These are phyloP conservation scores for Globisporangium paroecandrum DNA, from an alignment of 352 stramenopile species.

Conservation along the genomic window DNA sequence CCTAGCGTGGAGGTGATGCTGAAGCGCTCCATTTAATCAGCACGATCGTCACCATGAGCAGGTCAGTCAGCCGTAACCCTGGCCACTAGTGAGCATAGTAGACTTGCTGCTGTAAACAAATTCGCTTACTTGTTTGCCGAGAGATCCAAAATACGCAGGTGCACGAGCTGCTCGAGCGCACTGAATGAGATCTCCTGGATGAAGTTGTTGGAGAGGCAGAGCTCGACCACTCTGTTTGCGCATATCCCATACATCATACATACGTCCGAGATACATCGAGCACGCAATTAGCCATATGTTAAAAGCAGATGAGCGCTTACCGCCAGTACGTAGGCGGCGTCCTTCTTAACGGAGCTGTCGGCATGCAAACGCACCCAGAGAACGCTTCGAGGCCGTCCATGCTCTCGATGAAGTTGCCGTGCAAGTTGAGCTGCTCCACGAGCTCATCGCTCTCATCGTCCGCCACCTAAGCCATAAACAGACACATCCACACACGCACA, in stretches of 20 bases:
- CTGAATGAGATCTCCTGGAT: slow-evolving; percentile 74
- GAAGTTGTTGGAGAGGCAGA: slow-evolving; percentile 80
- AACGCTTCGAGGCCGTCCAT: slow-evolving; percentile 72
- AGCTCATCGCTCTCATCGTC: slow-evolving; percentile 38
- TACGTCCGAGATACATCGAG: background rate
- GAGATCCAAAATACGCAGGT: slow-evolving; percentile 67
- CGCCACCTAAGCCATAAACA: slow-evolving; percentile 15
- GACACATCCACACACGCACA: background rate
- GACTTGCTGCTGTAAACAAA: background rate
- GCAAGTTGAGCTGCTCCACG: slow-evolving; percentile 74
- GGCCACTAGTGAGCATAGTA: background rate
- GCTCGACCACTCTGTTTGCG: slow-evolving; percentile 41
- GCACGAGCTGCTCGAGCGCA: slow-evolving; percentile 54
- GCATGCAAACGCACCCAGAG: slow-evolving; percentile 25
- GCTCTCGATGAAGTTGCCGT: slow-evolving; percentile 60
- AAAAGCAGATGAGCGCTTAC: background rate
- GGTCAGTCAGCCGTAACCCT: background rate
- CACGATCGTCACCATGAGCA: too few species aligned
- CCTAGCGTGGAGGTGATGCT: slow-evolving; percentile 56
- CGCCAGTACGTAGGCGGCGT: too few species aligned
- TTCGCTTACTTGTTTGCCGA: slow-evolving; percentile 60
- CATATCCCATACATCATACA: background rate
- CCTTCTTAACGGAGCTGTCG: background rate
- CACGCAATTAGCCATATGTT: background rate
- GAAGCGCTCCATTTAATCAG: background rate